Evolutionary conservation across 768 basidiomycete species (phyloP).

Genomic region (Suillus sp.): DNA sequence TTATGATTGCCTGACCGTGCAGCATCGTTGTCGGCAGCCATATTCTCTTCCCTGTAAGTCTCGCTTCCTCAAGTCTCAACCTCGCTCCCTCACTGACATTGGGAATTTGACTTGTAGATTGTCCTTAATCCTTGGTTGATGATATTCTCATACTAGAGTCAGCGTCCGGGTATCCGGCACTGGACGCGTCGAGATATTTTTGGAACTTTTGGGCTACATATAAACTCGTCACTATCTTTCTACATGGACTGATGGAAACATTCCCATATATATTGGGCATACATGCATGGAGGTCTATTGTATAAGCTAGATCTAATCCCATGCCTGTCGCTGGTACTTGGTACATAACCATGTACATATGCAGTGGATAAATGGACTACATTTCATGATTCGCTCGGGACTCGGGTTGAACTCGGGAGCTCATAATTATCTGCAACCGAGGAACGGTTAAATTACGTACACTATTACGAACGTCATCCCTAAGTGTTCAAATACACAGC

Average conservation of each 20-base stretch:
- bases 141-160: conserved; percentile 64
- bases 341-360: neutral
- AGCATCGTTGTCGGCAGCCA: conserved; percentile 67
- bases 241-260: neutral
- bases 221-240: neutral
- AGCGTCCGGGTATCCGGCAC: neutral
- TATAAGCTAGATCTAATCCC: neutral
- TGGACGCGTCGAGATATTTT: neutral
- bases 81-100: conserved; percentile 17
- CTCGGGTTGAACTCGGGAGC: too few relatives aligned
- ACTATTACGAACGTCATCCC: neutral
- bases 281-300: neutral
- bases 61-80: conserved; percentile 11
- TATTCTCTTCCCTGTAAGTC: conserved; percentile 71
- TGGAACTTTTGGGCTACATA: neutral
- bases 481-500: neutral
- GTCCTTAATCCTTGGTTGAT: conserved; percentile 88
- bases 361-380: neutral
- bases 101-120: conserved; percentile 52
- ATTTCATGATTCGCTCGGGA: neutral
- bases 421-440: too few relatives aligned
- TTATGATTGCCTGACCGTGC: conserved; percentile 3
- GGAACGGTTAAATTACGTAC: neutral
- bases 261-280: neutral
- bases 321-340: neutral